Evolutionary conservation across 805 yeast genomes (phyloP).

Genomic region (Priceomyces haplophilus): DNA sequence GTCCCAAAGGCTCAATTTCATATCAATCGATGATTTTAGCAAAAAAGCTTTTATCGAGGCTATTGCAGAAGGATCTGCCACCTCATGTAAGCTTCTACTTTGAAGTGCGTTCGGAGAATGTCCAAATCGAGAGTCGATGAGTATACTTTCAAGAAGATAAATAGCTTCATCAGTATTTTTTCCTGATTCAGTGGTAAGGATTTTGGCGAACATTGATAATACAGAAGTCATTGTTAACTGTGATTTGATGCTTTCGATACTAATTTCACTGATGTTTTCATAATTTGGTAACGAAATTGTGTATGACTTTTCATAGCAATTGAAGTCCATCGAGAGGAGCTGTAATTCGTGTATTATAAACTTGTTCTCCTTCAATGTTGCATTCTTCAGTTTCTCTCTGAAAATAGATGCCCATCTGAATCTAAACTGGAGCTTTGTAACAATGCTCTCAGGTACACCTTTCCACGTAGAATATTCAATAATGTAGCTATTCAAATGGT

Average conservation of each 20-base stretch:
- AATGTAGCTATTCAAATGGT: constrained; percentile 28
- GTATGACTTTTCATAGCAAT: constrained; percentile 9
- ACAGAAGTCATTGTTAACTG: constrained; percentile 73
- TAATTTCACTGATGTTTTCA: constrained; percentile 55
- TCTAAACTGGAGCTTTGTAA: constrained; percentile 12
- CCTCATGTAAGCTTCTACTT: constrained; percentile 7
- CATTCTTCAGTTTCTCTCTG: constrained; percentile 25
- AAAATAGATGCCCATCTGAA: constrained; percentile 36
- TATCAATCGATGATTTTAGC: constrained; percentile 57
- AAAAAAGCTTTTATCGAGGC: constrained; percentile 61
- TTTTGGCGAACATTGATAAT: constrained; percentile 58
- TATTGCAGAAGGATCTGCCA: constrained; percentile 20
- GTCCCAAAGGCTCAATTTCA: constrained; percentile 74
- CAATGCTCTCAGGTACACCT: not conserved
- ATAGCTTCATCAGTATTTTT: constrained; percentile 33
- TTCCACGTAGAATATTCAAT: constrained; percentile 4
- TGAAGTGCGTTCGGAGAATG: constrained; percentile 1
- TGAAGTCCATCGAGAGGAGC: constrained; percentile 13
- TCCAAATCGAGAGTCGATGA: constrained; percentile 29
- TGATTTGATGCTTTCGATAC: constrained; percentile 45
- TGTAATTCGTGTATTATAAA: constrained; percentile 22
- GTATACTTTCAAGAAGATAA: constrained; percentile 43
- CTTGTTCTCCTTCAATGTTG: constrained; percentile 29
- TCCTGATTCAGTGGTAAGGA: constrained; percentile 36
- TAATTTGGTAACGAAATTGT: constrained; percentile 55